Conservation (phyloP, 148 eudicot species). For the Dianthus caryophyllus region DNA sequence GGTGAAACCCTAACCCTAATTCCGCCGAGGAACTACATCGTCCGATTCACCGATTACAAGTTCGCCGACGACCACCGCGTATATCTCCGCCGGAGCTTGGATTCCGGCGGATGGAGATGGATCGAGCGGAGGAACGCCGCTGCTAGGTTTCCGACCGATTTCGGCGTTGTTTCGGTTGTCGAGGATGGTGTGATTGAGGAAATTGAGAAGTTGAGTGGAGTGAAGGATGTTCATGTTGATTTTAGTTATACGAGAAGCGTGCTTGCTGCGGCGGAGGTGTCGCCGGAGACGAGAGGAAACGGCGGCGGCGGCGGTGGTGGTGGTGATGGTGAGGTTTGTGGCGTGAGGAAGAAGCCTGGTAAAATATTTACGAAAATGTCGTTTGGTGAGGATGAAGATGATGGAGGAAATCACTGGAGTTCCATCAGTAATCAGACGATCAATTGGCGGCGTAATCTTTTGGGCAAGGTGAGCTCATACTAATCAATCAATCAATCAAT, state of each 20-base stretch:
- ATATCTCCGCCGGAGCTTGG: conserved; percentile 42
- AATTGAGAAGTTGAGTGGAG: conserved; percentile 51
- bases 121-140: conserved; percentile 72
- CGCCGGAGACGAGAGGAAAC: conserved; percentile 9
- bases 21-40: conserved; percentile 47
- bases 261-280: conserved; percentile 42
- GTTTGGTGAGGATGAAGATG: conserved; percentile 46
- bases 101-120: conserved; percentile 65
- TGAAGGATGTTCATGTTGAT: conserved; percentile 71
- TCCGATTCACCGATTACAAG: conserved; percentile 60
- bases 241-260: conserved; percentile 52
- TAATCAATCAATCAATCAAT: neutral
- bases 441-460: conserved; percentile 54
- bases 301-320: no score
- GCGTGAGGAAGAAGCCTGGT: conserved; percentile 81
- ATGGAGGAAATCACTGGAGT: conserved; percentile 14
- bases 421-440: conserved; percentile 34
- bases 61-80: conserved; percentile 37
- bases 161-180: conserved; percentile 54
- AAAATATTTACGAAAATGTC: conserved; percentile 88
- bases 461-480: conserved; percentile 46
- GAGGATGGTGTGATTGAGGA: conserved; percentile 35
- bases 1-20: conserved; percentile 28
- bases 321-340: conserved; percentile 38
- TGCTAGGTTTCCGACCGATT: conserved; percentile 70